Evolutionary conservation across 2,329 filamentous ascomycete species (phyloP).

Genomic region (Apiospora koreana): DNA sequence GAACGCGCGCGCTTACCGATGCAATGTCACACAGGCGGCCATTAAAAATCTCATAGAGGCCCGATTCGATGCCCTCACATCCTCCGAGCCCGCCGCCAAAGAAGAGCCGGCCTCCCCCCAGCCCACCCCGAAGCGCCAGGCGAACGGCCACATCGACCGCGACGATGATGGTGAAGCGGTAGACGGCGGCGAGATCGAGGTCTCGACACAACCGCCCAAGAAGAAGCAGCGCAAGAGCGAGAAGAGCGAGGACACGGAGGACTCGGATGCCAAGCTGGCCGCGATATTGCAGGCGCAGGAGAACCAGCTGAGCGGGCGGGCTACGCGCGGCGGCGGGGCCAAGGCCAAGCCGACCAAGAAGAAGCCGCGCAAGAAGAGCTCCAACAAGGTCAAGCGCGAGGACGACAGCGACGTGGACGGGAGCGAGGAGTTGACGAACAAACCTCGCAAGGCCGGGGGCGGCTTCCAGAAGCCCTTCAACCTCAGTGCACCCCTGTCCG

Average conservation of each 20-base stretch:
- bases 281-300: constrained; percentile 91
- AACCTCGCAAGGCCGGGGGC: constrained; percentile 81
- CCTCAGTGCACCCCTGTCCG: constrained; percentile 69
- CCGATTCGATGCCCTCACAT: constrained; percentile 70
- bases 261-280: constrained; percentile 85
- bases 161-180: constrained; percentile 25
- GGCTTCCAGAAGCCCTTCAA: constrained; percentile 90
- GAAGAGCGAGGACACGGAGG: constrained; percentile 57
- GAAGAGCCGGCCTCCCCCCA: constrained; percentile 22
- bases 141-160: constrained; percentile 31
- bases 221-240: constrained; percentile 65
- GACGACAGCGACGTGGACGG: constrained; percentile 78
- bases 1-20: constrained; percentile 11
- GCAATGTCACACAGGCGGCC: constrained; percentile 49
- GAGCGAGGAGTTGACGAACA: constrained; percentile 56
- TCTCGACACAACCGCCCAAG: constrained; percentile 49
- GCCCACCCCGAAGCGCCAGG: constrained; percentile 25
- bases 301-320: constrained; percentile 69
- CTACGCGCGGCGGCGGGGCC: constrained; percentile 74
- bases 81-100: constrained; percentile 18
- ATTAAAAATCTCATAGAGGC: constrained; percentile 73
- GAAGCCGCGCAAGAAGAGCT: constrained; percentile 73
- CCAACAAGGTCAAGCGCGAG: constrained; percentile 72
- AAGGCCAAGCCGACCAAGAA: constrained; percentile 58
- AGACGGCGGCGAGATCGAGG: constrained; percentile 45